phyloP scores from a whole-genome alignment of 2,329 filamentous ascomycete genomes.

The Neopestalotiopsis rosae region DNA sequence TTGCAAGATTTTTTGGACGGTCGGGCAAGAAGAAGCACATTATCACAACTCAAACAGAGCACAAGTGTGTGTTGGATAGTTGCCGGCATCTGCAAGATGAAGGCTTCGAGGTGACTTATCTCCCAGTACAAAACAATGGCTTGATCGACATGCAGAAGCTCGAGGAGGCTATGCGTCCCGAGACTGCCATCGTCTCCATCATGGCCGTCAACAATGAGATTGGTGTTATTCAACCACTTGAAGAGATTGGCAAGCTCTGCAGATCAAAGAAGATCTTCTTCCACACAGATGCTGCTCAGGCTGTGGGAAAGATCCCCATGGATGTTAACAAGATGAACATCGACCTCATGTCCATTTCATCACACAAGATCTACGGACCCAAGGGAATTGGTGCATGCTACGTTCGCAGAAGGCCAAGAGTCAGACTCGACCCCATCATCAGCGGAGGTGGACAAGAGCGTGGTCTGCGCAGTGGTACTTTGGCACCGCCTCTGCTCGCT shows the following conservation, averaged over 20 bases:
- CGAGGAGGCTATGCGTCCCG: constrained; percentile 86
- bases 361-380: constrained; percentile 97
- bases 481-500: constrained; percentile 86
- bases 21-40: constrained; percentile 98
- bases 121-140: constrained; percentile 88
- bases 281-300: constrained; percentile 95
- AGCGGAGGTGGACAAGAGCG: constrained; percentile 95
- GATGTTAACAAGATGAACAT: constrained; percentile 98
- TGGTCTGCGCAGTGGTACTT: constrained; percentile 90
- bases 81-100: constrained; percentile 97
- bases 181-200: constrained; percentile 91
- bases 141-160: constrained; percentile 83
- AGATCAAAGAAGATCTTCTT: constrained; percentile 94
- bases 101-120: constrained; percentile 95
- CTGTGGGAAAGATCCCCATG: constrained; percentile 96
- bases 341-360: constrained; percentile 98
- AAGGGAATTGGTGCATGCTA: constrained; percentile 98
- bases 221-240: constrained; percentile 95
- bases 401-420: constrained; percentile 87
- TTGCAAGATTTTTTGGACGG: constrained; percentile 92
- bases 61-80: constrained; percentile 98
- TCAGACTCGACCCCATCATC: constrained; percentile 95
- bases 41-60: constrained; percentile 95
- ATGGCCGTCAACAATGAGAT: constrained; percentile 99
- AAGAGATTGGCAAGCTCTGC: constrained; percentile 92